phyloP scores from a whole-genome alignment of 768 basidiomycete species.

The Xerocomus brunneocitrinus region DNA sequence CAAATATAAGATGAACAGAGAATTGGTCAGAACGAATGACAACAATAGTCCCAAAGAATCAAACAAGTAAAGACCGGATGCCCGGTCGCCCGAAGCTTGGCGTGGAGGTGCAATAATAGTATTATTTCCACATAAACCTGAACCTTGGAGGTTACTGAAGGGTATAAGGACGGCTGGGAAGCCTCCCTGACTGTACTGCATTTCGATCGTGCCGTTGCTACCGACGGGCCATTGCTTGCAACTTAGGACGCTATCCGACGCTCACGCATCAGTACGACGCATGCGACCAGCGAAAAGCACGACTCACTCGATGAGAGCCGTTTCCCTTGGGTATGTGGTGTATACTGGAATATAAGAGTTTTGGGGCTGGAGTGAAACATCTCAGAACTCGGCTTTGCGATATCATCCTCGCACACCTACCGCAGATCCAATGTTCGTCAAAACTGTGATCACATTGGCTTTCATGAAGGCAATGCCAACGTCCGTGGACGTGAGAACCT shows the following conservation, averaged over 20 bases:
- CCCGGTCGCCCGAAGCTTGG: conserved; percentile 4
- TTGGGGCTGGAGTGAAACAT: conserved; percentile 38
- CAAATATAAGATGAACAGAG: background rate
- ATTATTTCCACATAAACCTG: conserved; percentile 35
- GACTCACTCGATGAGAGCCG: conserved; percentile 54
- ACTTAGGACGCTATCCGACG: conserved; percentile 46
- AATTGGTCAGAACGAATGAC: conserved; percentile 8
- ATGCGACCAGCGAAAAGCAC: background rate
- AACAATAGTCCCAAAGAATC: background rate
- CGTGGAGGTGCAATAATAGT: background rate
- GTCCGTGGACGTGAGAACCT: conserved; percentile 47
- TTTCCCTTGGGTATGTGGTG: conserved; percentile 26
- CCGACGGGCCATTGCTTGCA: conserved; percentile 69
- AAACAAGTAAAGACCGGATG: background rate
- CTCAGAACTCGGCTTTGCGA: background rate
- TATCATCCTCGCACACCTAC: background rate
- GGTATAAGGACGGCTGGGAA: conserved; percentile 38
- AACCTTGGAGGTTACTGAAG: conserved; percentile 28
- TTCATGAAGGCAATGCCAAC: conserved; percentile 20
- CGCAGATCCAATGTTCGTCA: background rate
- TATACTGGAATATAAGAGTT: background rate
- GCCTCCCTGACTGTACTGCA: conserved; percentile 63
- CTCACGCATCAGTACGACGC: background rate
- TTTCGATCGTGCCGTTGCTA: conserved; percentile 52
- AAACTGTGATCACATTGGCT: conserved; percentile 53